These are phyloP conservation scores for Nephelium lappaceum DNA, from an alignment of 345 rosid genomes.

Conservation along the genomic window DNA sequence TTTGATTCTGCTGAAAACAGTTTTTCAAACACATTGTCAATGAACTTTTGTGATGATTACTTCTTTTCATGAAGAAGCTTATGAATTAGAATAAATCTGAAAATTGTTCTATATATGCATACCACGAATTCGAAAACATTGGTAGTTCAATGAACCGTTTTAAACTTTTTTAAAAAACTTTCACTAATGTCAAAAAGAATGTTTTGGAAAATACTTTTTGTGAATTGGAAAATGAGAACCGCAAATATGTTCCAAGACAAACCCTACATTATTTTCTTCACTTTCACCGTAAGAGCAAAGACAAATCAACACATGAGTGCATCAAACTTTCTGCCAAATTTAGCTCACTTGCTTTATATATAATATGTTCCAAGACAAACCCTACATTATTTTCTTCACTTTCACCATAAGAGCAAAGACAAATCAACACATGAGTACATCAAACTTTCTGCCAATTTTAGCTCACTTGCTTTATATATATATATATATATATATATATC, in stretches of 20 bases:
- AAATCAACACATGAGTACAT: conserved; percentile 20
- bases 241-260: neutral
- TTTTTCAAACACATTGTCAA: no score
- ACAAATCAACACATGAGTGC: conserved; percentile 20
- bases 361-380: neutral
- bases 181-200: neutral
- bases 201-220: neutral
- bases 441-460: conserved; percentile 19
- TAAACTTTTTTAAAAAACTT: neutral
- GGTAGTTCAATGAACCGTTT: neutral
- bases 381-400: neutral
- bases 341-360: conserved; percentile 4
- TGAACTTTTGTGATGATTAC: no score
- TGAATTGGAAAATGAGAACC: neutral
- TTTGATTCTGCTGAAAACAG: no score
- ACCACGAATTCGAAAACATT: neutral
- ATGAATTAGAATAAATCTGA: no score
- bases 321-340: conserved; percentile 19
- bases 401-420: neutral
- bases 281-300: neutral
- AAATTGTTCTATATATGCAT: neutral
- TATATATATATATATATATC: neutral
- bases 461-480: conserved; percentile 1
- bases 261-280: neutral
- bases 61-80: no score